These are phyloP conservation scores for Miscanthus sacchariflorus DNA, from an alignment of 202 grass and related monocot genomes.

Conservation along the genomic window DNA sequence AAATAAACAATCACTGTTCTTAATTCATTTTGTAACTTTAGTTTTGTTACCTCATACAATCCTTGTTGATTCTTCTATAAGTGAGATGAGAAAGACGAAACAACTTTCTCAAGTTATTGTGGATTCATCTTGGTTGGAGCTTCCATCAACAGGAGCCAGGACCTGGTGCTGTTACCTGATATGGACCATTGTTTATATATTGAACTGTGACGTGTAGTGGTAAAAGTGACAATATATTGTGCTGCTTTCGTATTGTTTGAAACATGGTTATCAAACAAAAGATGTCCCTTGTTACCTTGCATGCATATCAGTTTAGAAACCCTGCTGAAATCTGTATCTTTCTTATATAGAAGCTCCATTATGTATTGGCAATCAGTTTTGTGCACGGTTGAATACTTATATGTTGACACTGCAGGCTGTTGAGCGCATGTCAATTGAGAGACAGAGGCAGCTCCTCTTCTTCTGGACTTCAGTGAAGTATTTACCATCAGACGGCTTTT, in stretches of 20 bases:
- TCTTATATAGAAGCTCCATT: conserved; percentile 3
- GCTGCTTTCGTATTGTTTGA: background rate
- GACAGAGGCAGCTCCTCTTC: conserved; percentile 80
- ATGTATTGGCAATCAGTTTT: background rate
- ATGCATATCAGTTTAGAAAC: conserved; percentile 20
- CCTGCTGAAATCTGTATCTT: background rate
- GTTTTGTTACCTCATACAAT: conserved; percentile 1
- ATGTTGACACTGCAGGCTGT: conserved; percentile 57
- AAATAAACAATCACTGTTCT: background rate
- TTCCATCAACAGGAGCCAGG: conserved; percentile 3
- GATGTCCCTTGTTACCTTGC: background rate
- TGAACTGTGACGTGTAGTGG: background rate
- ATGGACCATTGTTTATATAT: background rate
- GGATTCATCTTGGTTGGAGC: background rate
- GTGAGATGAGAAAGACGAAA: conserved; percentile 25
- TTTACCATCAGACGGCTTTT: conserved; percentile 92
- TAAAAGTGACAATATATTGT: conserved; percentile 7
- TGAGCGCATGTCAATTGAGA: conserved; percentile 75
- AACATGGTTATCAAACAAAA: conserved; percentile 6
- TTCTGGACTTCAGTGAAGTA: conserved; percentile 99
- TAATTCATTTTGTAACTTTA: background rate
- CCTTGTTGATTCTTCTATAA: conserved; percentile 6
- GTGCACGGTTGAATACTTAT: conserved; percentile 22
- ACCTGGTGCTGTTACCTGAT: conserved; percentile 21
- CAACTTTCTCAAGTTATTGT: background rate